Base-by-base conservation (phyloP, 495 filamentous ascomycete genomes). In the Hypomontagnella monticulosa region DNA sequence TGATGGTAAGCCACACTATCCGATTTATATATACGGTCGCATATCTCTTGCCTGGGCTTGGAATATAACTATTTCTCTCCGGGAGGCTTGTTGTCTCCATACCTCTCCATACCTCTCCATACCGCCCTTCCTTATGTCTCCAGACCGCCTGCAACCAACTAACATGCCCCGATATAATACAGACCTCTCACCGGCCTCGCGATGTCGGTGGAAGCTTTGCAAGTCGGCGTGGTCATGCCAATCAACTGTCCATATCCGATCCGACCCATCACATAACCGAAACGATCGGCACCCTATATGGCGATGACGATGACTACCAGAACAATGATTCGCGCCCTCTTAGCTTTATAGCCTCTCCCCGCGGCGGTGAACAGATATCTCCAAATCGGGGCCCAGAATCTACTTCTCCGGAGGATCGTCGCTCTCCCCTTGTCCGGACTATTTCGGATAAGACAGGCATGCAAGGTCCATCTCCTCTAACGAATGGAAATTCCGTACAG, bases 221-320 rank as follows among this genome's bases (percentile, higher is more conserved):
- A 57, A 83, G 74, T 73, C 79, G 83, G 73, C 80, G 83, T 59
- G 82, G 84, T 58, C 84, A 86, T 76, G 80, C 65, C 51, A 80
- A 73, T 66, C 81, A 84, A 71, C 81, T 85, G 37, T 86, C 84
- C 55, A 85, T 86, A 66, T 85, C 82, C 57, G 83, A 86, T 70
- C 78, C 83, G 20, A 92, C 86, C 76, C 94, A 98, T 81, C 95
- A 99, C 86, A 94, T 97, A 74, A 99, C 95, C 36, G 95, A 99
- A 73, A 91, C 93, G 43, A 97, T 99, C 73, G 93, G 93, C 36
- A 92, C 95, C 73, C 89, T 97, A 88, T 99, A 99, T 79, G 91
- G 89, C 70, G 90, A 93, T 72, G 87, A 91, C 74, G 88, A 92
- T 71, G 86, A 91, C 66, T 77, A 75, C 42, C 70, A 73, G 34